Conservation (phyloP, 1,139 yeast genomes). For the Suhomyces taliae region DNA sequence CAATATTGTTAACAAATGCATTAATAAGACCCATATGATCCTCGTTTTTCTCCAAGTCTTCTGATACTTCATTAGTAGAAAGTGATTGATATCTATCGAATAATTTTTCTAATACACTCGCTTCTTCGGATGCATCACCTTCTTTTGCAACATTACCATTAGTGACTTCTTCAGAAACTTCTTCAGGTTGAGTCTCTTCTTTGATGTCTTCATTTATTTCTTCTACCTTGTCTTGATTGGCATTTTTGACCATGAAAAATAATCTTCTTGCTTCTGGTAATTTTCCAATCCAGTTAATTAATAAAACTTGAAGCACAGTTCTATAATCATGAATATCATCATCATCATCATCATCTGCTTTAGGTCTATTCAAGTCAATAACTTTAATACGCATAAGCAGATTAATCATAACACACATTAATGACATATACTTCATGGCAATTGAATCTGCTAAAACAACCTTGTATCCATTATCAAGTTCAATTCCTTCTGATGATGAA, state of each 20-base stretch:
- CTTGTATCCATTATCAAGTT: constrained; percentile 35
- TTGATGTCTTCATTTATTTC: neutral
- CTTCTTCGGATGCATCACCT: neutral
- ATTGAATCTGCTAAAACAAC: constrained; percentile 40
- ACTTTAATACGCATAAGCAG: constrained; percentile 46
- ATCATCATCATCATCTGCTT: constrained; percentile 12
- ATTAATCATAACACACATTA: constrained; percentile 62
- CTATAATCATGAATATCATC: constrained; percentile 46
- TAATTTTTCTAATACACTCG: constrained; percentile 11
- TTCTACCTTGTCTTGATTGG: constrained; percentile 14
- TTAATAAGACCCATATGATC: constrained; percentile 7
- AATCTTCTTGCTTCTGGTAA: constrained; percentile 41
- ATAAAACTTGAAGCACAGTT: constrained; percentile 56
- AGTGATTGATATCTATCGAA: constrained; percentile 14
- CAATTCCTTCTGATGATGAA: constrained; percentile 39
- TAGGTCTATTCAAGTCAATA: constrained; percentile 36
- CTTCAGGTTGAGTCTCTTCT: neutral
- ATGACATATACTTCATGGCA: constrained; percentile 50
- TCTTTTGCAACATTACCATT: neutral
- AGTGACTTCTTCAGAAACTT: neutral
- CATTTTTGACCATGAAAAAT: constrained; percentile 34
- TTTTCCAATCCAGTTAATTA: constrained; percentile 63
- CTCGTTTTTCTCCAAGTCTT: constrained; percentile 19
- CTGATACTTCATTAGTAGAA: constrained; percentile 13
- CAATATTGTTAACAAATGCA: constrained; percentile 17